These are phyloP conservation scores for Cutaneotrichosporon spelunceum DNA, from an alignment of 1,284 basidiomycete species.

Conservation along the genomic window DNA sequence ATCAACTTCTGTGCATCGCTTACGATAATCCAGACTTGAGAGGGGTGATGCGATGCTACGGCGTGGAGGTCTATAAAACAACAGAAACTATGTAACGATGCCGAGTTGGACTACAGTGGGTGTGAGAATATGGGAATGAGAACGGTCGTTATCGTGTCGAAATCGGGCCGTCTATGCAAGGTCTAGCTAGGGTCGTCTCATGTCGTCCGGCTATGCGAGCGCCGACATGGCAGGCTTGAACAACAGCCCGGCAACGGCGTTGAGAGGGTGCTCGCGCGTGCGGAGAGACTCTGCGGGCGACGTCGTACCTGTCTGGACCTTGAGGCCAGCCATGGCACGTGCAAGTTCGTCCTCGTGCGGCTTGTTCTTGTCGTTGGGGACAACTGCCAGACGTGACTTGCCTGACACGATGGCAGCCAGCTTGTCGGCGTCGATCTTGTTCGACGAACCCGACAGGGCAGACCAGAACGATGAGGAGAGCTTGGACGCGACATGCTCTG, in stretches of 20 bases:
- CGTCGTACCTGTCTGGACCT: conserved; percentile 31
- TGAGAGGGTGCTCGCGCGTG: conserved; percentile 34
- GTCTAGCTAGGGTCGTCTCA: neutral
- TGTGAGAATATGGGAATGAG: neutral
- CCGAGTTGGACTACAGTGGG: conserved; percentile 7
- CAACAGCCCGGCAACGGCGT: conserved; percentile 29
- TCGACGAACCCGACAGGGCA: conserved; percentile 45
- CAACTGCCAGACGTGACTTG: conserved; percentile 45
- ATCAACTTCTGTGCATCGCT: conserved; percentile 56
- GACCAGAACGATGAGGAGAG: conserved; percentile 52
- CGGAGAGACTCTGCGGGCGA: conserved; percentile 19
- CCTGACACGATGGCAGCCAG: conserved; percentile 53
- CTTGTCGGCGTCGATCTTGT: conserved; percentile 48
- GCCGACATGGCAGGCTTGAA: conserved; percentile 21
- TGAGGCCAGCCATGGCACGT: conserved; percentile 35
- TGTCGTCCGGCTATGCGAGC: conserved; percentile 1
- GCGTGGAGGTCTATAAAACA: conserved; percentile 7
- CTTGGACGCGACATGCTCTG: conserved; percentile 48
- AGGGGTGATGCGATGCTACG: neutral
- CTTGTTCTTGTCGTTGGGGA: conserved; percentile 14
- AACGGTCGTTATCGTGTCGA: neutral
- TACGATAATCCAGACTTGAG: conserved; percentile 7
- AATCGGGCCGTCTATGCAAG: conserved; percentile 4
- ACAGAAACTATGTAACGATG: conserved; percentile 8
- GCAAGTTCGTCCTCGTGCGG: conserved; percentile 27